phyloP scores from a whole-genome alignment of 2,329 filamentous ascomycete species.

The Beauveria bassiana region DNA sequence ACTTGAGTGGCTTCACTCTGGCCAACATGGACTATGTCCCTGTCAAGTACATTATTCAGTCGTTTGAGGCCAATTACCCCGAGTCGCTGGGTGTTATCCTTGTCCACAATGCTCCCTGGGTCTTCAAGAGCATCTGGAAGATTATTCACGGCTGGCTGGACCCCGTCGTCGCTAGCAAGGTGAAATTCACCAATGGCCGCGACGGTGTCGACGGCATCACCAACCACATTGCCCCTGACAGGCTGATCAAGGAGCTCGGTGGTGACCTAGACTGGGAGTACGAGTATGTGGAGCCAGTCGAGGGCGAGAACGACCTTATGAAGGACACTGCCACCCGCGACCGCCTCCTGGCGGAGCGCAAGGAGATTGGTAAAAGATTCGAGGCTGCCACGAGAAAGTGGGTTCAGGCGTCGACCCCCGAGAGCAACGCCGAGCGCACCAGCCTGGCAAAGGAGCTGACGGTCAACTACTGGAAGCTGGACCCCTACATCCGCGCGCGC shows the following conservation, averaged over 20 bases:
- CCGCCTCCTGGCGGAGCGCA: conserved; percentile 42
- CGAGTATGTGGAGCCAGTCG: conserved; percentile 51
- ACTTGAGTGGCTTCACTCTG: conserved; percentile 63
- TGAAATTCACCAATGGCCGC: conserved; percentile 58
- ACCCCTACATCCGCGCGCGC: conserved; percentile 57
- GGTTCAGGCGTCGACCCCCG: conserved; percentile 36
- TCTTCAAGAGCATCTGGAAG: conserved; percentile 52
- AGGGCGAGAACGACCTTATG: conserved; percentile 52
- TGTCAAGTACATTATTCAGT: conserved; percentile 73
- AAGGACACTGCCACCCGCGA: conserved; percentile 35
- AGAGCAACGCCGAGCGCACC: conserved; percentile 29
- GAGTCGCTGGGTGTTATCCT: conserved; percentile 64
- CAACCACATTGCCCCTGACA: conserved; percentile 35
- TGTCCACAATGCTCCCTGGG: conserved; percentile 68
- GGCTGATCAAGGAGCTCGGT: conserved; percentile 47
- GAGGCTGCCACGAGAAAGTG: conserved; percentile 53
- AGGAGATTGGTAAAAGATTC: conserved; percentile 46
- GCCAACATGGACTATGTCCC: conserved; percentile 71
- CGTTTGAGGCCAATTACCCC: conserved; percentile 71
- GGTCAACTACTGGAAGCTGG: conserved; percentile 62
- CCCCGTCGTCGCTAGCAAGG: conserved; percentile 64
- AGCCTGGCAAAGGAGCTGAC: conserved; percentile 42
- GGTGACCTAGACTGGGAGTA: conserved; percentile 69
- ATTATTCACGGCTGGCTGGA: conserved; percentile 71
- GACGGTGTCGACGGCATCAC: conserved; percentile 52